Base-by-base conservation (phyloP, 176 grass and related monocot genomes). In the Cenchrus purpureus region DNA sequence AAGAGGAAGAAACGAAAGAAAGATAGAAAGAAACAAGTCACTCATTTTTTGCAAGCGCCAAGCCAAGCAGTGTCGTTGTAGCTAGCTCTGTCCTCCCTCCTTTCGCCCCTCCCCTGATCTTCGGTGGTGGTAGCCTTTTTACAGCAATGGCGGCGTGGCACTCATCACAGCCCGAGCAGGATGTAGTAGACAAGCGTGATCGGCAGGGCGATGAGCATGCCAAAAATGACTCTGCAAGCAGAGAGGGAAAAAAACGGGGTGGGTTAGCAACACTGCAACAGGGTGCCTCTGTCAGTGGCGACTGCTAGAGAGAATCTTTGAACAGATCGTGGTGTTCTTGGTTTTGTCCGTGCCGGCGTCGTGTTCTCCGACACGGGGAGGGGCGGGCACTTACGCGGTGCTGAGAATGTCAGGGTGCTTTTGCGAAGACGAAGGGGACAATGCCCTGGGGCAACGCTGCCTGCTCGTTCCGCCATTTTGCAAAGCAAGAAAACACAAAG, bases 351-450 rank as follows among this genome's bases (percentile, higher is more conserved):
- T 77, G 86, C 54, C 8, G n/a, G 54, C 50, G 73, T 82, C 53
- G 66, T 17, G 71, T 28, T 46, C 54, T 52, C 28, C 74, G 53
- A 78, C 76, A 83, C 43, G 31, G 1, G 1, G 46, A 22, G n/a
- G 3, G 1, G 37, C 0, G 37, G 44, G n/a, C 19, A 88, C 94
- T 97, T 84, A 97, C 95, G 92, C 95, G 7, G 95, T 97, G 90
- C 95, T 97, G 70, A 97, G 92, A 76, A 97, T 97, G 92, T 83
- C 87, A 63, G 95, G 95, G 87, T 97, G 95, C 95, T 97, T 97
- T 97, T 40, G 95, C 95, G 78, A 95, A 97, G 81, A 97, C 92
- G 89, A 97, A 97, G 89, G 95, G 92, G 84, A 97, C 92, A 90
- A 97, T 95, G 84, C 92, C 95, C 91, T 97, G 95, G 31, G 95